Conservation (phyloP, 495 filamentous ascomycete genomes). For the Annulohypoxylon maeteangense region DNA sequence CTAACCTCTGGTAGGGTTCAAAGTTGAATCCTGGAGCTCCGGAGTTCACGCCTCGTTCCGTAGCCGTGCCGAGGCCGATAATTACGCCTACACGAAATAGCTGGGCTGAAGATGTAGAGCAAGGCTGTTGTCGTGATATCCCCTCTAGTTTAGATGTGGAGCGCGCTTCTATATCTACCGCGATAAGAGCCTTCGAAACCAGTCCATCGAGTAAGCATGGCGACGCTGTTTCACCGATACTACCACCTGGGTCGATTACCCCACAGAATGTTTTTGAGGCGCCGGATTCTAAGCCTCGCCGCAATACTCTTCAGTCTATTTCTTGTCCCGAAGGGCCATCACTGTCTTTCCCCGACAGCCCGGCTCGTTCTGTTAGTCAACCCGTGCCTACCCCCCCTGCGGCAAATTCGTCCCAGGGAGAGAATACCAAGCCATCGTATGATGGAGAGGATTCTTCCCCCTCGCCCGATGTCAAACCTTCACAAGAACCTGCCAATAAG, state of each 20-base stretch:
- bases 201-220: conserved; percentile 22
- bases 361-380: conserved; percentile 45
- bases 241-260: conserved; percentile 19
- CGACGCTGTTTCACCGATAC: conserved; percentile 32
- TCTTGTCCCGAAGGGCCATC: conserved; percentile 43
- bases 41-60: conserved; percentile 62
- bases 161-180: conserved; percentile 36
- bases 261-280: conserved; percentile 20
- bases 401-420: background rate
- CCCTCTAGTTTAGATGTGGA: conserved; percentile 11
- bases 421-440: background rate
- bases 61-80: conserved; percentile 28
- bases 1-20: conserved; percentile 59
- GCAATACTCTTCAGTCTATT: conserved; percentile 47
- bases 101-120: conserved; percentile 48
- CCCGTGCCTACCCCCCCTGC: conserved; percentile 39
- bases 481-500: conserved; percentile 28
- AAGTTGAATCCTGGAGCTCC: conserved; percentile 65
- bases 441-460: conserved; percentile 1
- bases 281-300: conserved; percentile 40
- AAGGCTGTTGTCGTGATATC: conserved; percentile 19
- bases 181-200: conserved; percentile 24
- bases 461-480: conserved; percentile 8
- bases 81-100: conserved; percentile 36
- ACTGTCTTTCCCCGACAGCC: conserved; percentile 36